These are phyloP conservation scores for Daldinia vernicosa DNA, from an alignment of 495 filamentous ascomycete species.

Conservation along the genomic window DNA sequence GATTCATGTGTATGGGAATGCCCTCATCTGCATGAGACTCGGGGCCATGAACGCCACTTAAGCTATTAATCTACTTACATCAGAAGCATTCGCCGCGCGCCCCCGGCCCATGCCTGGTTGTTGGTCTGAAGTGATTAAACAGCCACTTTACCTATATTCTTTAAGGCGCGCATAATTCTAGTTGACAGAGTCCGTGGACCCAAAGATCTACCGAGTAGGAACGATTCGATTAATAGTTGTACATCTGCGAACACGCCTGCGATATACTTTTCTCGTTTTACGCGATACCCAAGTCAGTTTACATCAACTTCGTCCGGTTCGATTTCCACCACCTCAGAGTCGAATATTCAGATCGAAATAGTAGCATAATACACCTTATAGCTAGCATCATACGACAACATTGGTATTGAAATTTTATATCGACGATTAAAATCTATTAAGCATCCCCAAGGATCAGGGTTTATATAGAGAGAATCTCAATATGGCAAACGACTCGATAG, in stretches of 20 bases:
- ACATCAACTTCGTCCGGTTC: not conserved
- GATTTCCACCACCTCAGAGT: not conserved
- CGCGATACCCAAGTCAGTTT: slow-evolving; percentile 1
- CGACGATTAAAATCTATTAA: not conserved
- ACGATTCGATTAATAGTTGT: slow-evolving; percentile 8
- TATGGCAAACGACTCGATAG: slow-evolving; percentile 46
- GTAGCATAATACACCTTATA: not conserved
- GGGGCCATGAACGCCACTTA: slow-evolving; percentile 40
- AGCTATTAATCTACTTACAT: slow-evolving; percentile 14
- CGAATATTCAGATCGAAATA: not conserved
- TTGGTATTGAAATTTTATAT: not conserved
- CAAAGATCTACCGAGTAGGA: slow-evolving; percentile 7
- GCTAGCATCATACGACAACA: not conserved
- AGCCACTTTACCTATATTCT: slow-evolving; percentile 11
- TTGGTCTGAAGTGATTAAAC: slow-evolving; percentile 21
- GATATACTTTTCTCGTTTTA: slow-evolving; percentile 11
- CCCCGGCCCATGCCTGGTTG: slow-evolving; percentile 6
- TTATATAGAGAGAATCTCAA: slow-evolving; percentile 10
- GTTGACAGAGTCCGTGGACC: slow-evolving; percentile 9
- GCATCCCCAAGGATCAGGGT: not conserved
- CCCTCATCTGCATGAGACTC: slow-evolving; percentile 36
- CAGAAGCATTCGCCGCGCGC: slow-evolving; percentile 18
- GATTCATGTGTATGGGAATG: slow-evolving; percentile 43
- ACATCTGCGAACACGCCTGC: not conserved
- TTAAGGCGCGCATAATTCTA: slow-evolving; percentile 9